Evolutionary conservation across 768 basidiomycete species (phyloP).

Genomic region (Mycena venus): DNA sequence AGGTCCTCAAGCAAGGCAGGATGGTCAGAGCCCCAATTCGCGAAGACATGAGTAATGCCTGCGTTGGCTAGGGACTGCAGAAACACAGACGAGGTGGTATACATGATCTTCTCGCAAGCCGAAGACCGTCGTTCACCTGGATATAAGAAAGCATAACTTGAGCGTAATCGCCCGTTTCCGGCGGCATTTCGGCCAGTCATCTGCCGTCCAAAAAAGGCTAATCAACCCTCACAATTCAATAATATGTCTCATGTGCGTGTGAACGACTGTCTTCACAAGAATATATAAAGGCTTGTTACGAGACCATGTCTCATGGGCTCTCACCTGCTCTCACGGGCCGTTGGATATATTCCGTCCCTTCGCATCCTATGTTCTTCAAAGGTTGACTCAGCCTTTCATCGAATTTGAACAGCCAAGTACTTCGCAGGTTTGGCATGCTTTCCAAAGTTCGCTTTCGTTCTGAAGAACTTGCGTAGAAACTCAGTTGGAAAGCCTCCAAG

Average conservation of each 20-base stretch:
- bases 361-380: background rate
- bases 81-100: constrained; percentile 74
- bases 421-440: background rate
- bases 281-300: no score
- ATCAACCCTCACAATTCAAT: no score
- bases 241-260: no score
- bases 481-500: background rate
- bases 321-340: no score
- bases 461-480: background rate
- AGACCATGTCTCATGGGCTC: no score
- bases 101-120: no score
- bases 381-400: no score
- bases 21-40: constrained; percentile 86
- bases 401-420: background rate
- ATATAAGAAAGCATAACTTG: background rate
- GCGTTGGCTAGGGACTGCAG: constrained; percentile 66
- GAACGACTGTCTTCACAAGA: no score
- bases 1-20: constrained; percentile 80
- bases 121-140: no score
- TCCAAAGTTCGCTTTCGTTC: background rate
- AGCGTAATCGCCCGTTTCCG: background rate
- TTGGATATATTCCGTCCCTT: no score
- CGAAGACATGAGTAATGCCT: constrained; percentile 77
- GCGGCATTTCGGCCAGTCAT: background rate
- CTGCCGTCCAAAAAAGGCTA: background rate